These are phyloP conservation scores for Arachnopeziza araneosa DNA, from an alignment of 2,329 filamentous ascomycete genomes.

Conservation along the genomic window DNA sequence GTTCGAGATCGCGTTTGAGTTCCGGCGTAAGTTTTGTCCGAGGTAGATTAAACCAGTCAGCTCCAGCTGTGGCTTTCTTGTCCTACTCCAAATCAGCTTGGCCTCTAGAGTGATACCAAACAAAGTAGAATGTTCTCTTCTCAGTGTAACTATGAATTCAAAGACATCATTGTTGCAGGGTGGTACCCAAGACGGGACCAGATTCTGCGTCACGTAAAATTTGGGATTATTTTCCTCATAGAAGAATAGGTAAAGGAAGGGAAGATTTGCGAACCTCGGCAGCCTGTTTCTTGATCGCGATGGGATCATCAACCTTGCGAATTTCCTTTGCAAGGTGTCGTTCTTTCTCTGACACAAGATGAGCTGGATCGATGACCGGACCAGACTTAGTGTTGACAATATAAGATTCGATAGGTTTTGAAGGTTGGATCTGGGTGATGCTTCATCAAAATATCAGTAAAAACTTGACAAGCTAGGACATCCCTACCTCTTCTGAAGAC, in stretches of 20 bases:
- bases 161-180: slow-evolving; percentile 63
- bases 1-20: slow-evolving; percentile 81
- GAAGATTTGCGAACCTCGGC: slow-evolving; percentile 42
- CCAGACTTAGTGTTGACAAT: slow-evolving; percentile 46
- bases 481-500: neutral
- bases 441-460: neutral
- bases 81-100: slow-evolving; percentile 24
- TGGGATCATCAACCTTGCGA: slow-evolving; percentile 48
- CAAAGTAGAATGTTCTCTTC: slow-evolving; percentile 21
- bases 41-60: slow-evolving; percentile 83
- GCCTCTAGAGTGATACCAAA: slow-evolving; percentile 6
- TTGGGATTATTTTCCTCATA: slow-evolving; percentile 76
- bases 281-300: slow-evolving; percentile 40
- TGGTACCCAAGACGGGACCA: slow-evolving; percentile 75
- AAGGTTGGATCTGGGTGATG: neutral
- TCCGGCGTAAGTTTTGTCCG: slow-evolving; percentile 78
- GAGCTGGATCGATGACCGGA: slow-evolving; percentile 46
- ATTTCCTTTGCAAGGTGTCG: slow-evolving; percentile 42
- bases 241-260: slow-evolving; percentile 22
- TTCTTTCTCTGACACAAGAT: slow-evolving; percentile 43
- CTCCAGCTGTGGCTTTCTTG: slow-evolving; percentile 62
- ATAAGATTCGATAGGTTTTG: slow-evolving; percentile 42
- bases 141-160: slow-evolving; percentile 69
- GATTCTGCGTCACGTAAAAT: slow-evolving; percentile 66
- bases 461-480: neutral